Percentiles rank a stretch among this genome's conserved stretches.
Evolutionary conservation across 495 filamentous ascomycete genomes (phyloP).

Genomic region (Penicillium steckii): DNA sequence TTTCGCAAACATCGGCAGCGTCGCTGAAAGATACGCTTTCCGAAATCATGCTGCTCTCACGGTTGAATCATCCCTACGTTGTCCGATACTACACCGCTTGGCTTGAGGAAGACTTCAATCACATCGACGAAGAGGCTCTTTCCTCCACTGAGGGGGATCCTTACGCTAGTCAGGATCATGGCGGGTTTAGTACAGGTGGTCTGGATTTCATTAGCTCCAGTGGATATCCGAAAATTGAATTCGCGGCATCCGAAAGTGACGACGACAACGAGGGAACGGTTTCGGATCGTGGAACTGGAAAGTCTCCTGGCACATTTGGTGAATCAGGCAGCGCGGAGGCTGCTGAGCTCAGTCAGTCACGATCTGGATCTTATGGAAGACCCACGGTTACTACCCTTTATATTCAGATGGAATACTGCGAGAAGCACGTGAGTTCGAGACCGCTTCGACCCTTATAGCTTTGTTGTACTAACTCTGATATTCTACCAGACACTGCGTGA

Average conservation of each 20-base stretch:
- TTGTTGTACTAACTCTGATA: slow-evolving; percentile 12
- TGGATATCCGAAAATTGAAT: slow-evolving; percentile 76
- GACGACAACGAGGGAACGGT: slow-evolving; percentile 49
- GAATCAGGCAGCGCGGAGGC: slow-evolving; percentile 24
- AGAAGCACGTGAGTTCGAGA: slow-evolving; percentile 66
- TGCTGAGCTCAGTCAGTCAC: slow-evolving; percentile 30
- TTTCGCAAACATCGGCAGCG: slow-evolving; percentile 74
- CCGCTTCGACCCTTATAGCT: not conserved
- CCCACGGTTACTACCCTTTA: slow-evolving; percentile 63
- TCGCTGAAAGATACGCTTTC: slow-evolving; percentile 84
- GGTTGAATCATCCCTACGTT: slow-evolving; percentile 92
- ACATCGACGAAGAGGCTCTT: slow-evolving; percentile 55
- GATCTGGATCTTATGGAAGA: slow-evolving; percentile 39
- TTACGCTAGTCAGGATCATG: slow-evolving; percentile 41
- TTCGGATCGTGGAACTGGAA: slow-evolving; percentile 23
- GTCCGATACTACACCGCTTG: slow-evolving; percentile 95
- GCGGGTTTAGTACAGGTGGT: slow-evolving; percentile 75
- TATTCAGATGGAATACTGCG: slow-evolving; percentile 97
- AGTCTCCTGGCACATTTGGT: slow-evolving; percentile 20
- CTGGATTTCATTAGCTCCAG: slow-evolving; percentile 92
- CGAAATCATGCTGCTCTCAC: slow-evolving; percentile 86
- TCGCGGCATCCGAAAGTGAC: slow-evolving; percentile 66
- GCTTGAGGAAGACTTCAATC: slow-evolving; percentile 72
- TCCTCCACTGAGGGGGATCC: slow-evolving; percentile 55
- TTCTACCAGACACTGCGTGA: slow-evolving; percentile 80